A percentile compares a stretch with the other conserved stretches of the same genome.
phyloP scores from a whole-genome alignment of 176 grass and related monocot species.

The Poa pratensis region DNA sequence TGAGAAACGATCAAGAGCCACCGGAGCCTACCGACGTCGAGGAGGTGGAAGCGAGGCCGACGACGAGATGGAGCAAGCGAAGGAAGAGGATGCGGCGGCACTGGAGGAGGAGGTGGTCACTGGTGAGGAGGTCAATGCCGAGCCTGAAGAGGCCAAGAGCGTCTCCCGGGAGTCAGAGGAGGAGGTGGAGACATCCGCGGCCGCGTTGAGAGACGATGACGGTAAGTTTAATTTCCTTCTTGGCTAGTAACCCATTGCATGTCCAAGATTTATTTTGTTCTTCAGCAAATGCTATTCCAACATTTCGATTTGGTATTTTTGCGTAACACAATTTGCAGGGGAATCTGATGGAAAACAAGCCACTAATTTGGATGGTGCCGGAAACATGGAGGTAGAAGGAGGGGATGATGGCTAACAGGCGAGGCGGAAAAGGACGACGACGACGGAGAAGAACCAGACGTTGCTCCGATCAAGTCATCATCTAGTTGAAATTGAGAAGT shows the following conservation, averaged over 20 bases:
- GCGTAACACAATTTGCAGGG: conserved; percentile 18
- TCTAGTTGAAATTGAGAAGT: conserved; percentile 41
- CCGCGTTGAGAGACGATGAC: conserved; percentile 29
- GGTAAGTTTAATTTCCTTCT: conserved; percentile 33
- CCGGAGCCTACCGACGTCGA: not conserved
- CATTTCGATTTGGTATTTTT: not conserved
- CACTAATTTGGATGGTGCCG: conserved; percentile 25
- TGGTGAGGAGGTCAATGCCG: not conserved
- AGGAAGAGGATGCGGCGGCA: not conserved
- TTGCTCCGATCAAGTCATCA: not conserved
- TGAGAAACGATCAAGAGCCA: conserved; percentile 19
- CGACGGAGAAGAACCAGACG: conserved; percentile 4
- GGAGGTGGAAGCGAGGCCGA: not conserved
- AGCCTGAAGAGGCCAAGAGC: conserved; percentile 25
- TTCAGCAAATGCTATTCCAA: too few relatives aligned
- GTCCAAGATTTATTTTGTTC: not conserved
- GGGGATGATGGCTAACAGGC: not conserved
- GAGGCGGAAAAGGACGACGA: conserved; percentile 31
- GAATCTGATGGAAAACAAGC: conserved; percentile 45
- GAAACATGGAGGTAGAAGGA: conserved; percentile 23
- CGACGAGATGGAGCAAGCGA: not conserved
- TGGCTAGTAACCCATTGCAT: not conserved
- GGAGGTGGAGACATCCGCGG: conserved; percentile 18
- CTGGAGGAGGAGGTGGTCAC: not conserved
- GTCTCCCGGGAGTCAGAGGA: conserved; percentile 15